Evolutionary conservation across 1,139 yeast species (phyloP).

Genomic region (Scheffersomyces illinoinensis): DNA sequence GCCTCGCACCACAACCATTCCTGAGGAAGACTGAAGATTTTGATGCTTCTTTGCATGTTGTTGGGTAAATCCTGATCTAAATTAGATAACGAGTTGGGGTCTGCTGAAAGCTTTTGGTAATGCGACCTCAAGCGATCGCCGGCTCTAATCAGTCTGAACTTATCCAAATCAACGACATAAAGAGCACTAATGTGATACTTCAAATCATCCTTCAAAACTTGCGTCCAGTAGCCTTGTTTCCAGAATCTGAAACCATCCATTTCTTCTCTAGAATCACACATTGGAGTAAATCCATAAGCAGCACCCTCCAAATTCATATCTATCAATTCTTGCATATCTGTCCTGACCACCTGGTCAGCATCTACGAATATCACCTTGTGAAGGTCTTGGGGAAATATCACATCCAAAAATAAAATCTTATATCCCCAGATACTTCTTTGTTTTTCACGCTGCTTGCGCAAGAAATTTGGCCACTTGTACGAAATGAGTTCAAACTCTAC

Average conservation of each 20-base stretch:
- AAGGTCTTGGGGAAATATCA: slow-evolving; percentile 76
- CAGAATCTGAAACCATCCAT: slow-evolving; percentile 90
- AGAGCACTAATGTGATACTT: slow-evolving; percentile 85
- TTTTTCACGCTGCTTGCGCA: slow-evolving; percentile 71
- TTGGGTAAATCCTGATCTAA: slow-evolving; percentile 93
- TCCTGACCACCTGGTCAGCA: slow-evolving; percentile 77
- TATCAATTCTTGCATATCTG: slow-evolving; percentile 69
- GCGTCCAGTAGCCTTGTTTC: slow-evolving; percentile 91
- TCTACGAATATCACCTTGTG: slow-evolving; percentile 81
- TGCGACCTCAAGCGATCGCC: slow-evolving; percentile 86
- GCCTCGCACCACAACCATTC: slow-evolving; percentile 95
- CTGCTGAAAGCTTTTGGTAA: slow-evolving; percentile 79
- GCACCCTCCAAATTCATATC: slow-evolving; percentile 71
- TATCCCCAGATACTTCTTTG: slow-evolving; percentile 87
- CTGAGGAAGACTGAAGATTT: slow-evolving; percentile 72
- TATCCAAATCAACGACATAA: slow-evolving; percentile 73
- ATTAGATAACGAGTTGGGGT: slow-evolving; percentile 75
- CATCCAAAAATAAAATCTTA: slow-evolving; percentile 83
- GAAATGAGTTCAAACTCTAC: slow-evolving; percentile 73
- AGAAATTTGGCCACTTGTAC: slow-evolving; percentile 93
- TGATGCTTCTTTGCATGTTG: slow-evolving; percentile 67
- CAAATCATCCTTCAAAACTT: slow-evolving; percentile 54
- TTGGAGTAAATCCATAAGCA: slow-evolving; percentile 83
- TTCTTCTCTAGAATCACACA: slow-evolving; percentile 80
- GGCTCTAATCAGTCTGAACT: slow-evolving; percentile 63